Evolutionary conservation across 2,329 filamentous ascomycete species (phyloP).

Genomic region (Aspergillus arachidicola): DNA sequence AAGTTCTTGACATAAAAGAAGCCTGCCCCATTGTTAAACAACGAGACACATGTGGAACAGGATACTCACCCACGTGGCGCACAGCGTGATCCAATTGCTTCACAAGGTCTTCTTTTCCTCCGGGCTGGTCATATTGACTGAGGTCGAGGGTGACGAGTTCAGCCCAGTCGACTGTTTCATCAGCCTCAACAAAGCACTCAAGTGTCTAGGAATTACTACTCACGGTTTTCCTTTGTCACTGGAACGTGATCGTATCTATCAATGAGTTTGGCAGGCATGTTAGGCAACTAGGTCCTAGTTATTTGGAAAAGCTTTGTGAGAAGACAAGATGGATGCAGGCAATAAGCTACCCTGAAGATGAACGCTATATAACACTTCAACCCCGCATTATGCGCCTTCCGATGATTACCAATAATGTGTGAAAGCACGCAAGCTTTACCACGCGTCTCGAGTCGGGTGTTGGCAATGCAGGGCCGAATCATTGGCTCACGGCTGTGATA

Average conservation of each 20-base stretch:
- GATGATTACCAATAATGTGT: slow-evolving; percentile 1
- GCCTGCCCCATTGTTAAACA: no score
- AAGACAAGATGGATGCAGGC: neutral
- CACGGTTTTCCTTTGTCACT: slow-evolving; percentile 48
- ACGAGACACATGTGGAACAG: slow-evolving; percentile 4
- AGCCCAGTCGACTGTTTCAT: slow-evolving; percentile 49
- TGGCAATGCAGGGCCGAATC: no score
- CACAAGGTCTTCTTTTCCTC: slow-evolving; percentile 57
- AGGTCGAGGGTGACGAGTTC: slow-evolving; percentile 62
- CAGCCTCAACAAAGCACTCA: slow-evolving; percentile 12
- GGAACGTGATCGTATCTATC: slow-evolving; percentile 50
- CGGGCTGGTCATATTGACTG: slow-evolving; percentile 55
- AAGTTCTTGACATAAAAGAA: slow-evolving; percentile 68
- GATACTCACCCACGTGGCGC: slow-evolving; percentile 41
- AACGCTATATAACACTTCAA: neutral
- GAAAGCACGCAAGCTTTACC: slow-evolving; percentile 29
- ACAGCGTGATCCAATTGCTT: slow-evolving; percentile 60
- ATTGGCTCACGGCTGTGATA: slow-evolving; percentile 8
- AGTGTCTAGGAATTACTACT: neutral
- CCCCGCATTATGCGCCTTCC: slow-evolving; percentile 16
- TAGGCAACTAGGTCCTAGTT: neutral
- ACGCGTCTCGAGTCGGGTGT: neutral
- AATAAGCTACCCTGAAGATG: neutral
- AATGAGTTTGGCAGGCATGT: slow-evolving; percentile 34
- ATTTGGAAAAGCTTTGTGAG: no score